phyloP scores from a whole-genome alignment of 352 stramenopile species.

The Phytophthora pisi region DNA sequence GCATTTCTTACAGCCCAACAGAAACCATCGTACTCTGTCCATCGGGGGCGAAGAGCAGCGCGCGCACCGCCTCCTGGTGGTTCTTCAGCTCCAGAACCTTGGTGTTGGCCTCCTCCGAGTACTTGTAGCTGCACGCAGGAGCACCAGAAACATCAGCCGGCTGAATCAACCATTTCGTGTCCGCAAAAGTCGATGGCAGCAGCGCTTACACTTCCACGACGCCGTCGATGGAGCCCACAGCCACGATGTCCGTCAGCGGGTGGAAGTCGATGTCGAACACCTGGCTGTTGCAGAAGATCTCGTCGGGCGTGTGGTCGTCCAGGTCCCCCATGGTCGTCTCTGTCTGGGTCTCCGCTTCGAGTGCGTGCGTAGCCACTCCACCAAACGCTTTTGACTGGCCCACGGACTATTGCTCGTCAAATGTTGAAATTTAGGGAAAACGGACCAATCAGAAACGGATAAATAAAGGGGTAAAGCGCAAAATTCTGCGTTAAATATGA shows the following conservation, averaged over 20 bases:
- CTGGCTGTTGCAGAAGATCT: slow-evolving; percentile 76
- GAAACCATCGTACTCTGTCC: slow-evolving; percentile 61
- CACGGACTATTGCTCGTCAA: slow-evolving; percentile 3
- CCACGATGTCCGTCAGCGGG: slow-evolving; percentile 69
- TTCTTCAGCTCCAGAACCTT: slow-evolving; percentile 79
- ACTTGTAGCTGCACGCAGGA: slow-evolving; percentile 66
- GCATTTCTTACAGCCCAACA: neutral
- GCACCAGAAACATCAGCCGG: slow-evolving; percentile 1
- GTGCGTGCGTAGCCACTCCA: neutral
- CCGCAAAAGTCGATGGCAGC: neutral
- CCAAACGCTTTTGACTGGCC: slow-evolving; percentile 40
- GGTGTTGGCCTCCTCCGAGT: slow-evolving; percentile 71
- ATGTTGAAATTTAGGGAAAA: slow-evolving; percentile 1
- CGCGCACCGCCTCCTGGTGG: slow-evolving; percentile 73
- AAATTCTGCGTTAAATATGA: slow-evolving; percentile 34
- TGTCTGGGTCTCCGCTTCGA: neutral
- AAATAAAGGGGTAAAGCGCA: slow-evolving; percentile 10
- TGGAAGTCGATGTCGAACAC: slow-evolving; percentile 91
- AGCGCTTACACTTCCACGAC: slow-evolving; percentile 78
- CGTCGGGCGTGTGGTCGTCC: slow-evolving; percentile 79
- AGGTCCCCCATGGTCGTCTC: slow-evolving; percentile 56
- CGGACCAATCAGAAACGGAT: slow-evolving; percentile 9
- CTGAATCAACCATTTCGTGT: neutral
- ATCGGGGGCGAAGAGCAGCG: slow-evolving; percentile 75
- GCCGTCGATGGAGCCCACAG: slow-evolving; percentile 74